These are phyloP conservation scores for Nicotiana attenuata DNA, from an alignment of 257 asterid genomes.

Conservation along the genomic window DNA sequence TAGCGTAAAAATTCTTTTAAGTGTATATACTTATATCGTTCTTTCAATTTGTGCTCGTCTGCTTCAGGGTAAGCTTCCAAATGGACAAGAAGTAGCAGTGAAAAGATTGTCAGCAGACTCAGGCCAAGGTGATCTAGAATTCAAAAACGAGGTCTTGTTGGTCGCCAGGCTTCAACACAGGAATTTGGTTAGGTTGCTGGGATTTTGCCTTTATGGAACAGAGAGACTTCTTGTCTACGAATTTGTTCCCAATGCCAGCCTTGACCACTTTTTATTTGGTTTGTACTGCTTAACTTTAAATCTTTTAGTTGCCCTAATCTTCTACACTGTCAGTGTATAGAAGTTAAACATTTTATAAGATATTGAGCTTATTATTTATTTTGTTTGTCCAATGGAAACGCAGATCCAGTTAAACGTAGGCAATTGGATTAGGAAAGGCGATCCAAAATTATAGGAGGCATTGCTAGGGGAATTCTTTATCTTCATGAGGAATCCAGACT, in stretches of 20 bases:
- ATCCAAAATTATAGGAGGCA: constrained; percentile 17
- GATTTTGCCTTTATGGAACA: constrained; percentile 20
- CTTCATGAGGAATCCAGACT: constrained; percentile 25
- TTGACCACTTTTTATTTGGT: constrained; percentile 26
- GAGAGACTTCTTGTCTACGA: constrained; percentile 10
- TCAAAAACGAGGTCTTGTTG: constrained; percentile 17
- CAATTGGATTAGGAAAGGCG: constrained; percentile 11
- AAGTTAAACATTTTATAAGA: too few relatives aligned
- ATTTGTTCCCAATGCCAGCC: constrained; percentile 15
- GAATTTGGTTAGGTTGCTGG: constrained; percentile 20
- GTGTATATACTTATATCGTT: too few relatives aligned
- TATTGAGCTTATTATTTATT: too few relatives aligned
- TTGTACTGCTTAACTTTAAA: neutral
- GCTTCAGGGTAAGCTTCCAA: constrained; percentile 14
- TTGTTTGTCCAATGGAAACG: too few relatives aligned
- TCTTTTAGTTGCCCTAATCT: too few relatives aligned
- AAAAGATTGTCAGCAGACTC: constrained; percentile 20
- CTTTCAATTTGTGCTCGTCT: neutral
- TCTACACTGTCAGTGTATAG: too few relatives aligned
- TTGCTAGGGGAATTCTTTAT: constrained; percentile 20
- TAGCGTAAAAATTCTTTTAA: too few relatives aligned
- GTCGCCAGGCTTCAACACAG: constrained; percentile 26
- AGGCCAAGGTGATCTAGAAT: constrained; percentile 13
- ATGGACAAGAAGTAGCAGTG: constrained; percentile 23
- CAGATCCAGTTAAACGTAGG: neutral